phyloP scores from a whole-genome alignment of 2,329 filamentous ascomycete species.

The Penicillium sp. region DNA sequence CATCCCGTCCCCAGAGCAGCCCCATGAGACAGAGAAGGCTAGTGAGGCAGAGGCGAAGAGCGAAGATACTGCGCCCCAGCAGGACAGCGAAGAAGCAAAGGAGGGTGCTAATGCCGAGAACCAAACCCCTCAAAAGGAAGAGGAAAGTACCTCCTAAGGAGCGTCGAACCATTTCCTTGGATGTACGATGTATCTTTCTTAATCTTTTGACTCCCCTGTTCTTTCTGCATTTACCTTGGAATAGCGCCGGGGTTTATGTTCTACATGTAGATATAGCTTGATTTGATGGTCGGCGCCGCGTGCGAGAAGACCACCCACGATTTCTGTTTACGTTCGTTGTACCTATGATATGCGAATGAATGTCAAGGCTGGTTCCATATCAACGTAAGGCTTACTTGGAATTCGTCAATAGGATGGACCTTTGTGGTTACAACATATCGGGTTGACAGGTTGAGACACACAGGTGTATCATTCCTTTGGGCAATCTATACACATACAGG shows the following conservation, averaged over 20 bases:
- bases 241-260: slow-evolving; percentile 8
- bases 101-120: slow-evolving; percentile 2
- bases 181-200: not conserved
- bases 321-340: not conserved
- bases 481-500: slow-evolving; percentile 3
- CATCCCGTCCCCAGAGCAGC: slow-evolving; percentile 19
- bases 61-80: slow-evolving; percentile 6
- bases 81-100: not conserved
- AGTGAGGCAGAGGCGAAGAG: slow-evolving; percentile 14
- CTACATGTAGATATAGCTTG: slow-evolving; percentile 21
- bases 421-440: not conserved
- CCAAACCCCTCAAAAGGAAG: not conserved
- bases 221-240: slow-evolving; percentile 16
- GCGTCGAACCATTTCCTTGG: not conserved
- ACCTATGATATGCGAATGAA: not conserved
- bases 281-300: slow-evolving; percentile 4
- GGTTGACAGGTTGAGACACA: not conserved
- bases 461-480: not conserved
- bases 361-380: not conserved
- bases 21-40: slow-evolving; percentile 15
- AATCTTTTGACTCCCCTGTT: not conserved
- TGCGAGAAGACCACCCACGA: not conserved
- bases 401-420: not conserved
- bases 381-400: not conserved
- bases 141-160: slow-evolving; percentile 4